Evolutionary conservation across 225 moss, liverwort and hornwort genomes (phyloP).

Genomic region (Rhytidiadelphus loreus): DNA sequence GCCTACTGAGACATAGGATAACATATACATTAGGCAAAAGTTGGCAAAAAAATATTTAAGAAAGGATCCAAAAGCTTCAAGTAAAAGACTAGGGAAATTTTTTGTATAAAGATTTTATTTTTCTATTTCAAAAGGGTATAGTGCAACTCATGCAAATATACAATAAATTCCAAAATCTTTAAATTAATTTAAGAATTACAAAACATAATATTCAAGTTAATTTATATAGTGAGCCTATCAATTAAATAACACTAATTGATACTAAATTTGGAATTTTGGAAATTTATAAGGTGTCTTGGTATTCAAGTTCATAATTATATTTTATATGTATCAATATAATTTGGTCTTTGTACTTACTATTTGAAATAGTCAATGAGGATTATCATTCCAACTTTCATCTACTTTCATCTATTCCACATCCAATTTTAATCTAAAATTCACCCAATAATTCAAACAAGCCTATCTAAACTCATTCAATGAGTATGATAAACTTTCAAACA

Average conservation of each 20-base stretch:
- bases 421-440: not conserved
- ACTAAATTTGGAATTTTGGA: not conserved
- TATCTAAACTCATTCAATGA: not conserved
- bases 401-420: not conserved
- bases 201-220: not conserved
- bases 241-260: not conserved
- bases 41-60: rapidly evolving
- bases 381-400: not conserved
- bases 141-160: not conserved
- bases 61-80: too few relatives aligned
- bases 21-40: rapidly evolving
- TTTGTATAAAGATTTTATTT: rapidly evolving
- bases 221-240: not conserved
- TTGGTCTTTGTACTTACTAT: not conserved
- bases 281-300: rapidly evolving
- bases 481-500: not conserved
- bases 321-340: not conserved
- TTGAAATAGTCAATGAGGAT: not conserved
- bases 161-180: not conserved
- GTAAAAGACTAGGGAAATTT: too few relatives aligned
- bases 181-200: not conserved
- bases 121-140: not conserved
- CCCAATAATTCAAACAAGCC: not conserved
- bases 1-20: rapidly evolving
- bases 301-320: not conserved